These are phyloP conservation scores for Daldinia eschscholtzii DNA, from an alignment of 2,329 filamentous ascomycete genomes.

Conservation along the genomic window DNA sequence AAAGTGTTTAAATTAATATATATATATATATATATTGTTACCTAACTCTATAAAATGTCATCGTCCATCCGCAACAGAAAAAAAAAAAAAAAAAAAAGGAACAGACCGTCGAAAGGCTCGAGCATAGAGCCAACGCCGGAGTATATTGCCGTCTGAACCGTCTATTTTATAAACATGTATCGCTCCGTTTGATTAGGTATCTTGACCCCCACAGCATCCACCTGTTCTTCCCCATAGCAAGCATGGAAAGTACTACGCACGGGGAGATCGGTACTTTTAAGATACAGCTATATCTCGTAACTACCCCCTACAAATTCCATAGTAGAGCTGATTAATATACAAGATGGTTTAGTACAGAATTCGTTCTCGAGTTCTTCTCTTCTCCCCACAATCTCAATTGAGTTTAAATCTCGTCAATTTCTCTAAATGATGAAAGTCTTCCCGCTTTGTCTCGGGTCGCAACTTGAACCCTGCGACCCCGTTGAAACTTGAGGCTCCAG, in stretches of 20 bases:
- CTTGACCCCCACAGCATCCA: slow-evolving; percentile 36
- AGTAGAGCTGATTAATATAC: not conserved
- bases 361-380: not conserved
- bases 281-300: not conserved
- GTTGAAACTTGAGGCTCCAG: slow-evolving; percentile 43
- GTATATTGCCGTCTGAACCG: slow-evolving; percentile 41
- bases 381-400: slow-evolving; percentile 7
- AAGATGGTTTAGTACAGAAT: not conserved
- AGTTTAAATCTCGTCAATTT: slow-evolving; percentile 38
- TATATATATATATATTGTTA: not conserved
- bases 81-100: not conserved
- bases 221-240: slow-evolving; percentile 24
- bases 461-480: slow-evolving; percentile 39
- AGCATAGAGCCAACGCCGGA: slow-evolving; percentile 27
- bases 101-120: slow-evolving; percentile 10
- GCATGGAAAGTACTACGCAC: slow-evolving; percentile 1
- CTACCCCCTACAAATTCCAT: not conserved
- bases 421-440: slow-evolving; percentile 26
- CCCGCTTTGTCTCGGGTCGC: slow-evolving; percentile 39
- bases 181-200: slow-evolving; percentile 23
- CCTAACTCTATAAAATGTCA: not conserved
- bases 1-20: too few species aligned
- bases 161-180: slow-evolving; percentile 30
- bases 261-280: not conserved
- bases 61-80: not conserved